Evolutionary conservation across 768 basidiomycete species (phyloP), one percentile per base, ranked within the genome.

Genomic region (Gyrodon lividus): DNA sequence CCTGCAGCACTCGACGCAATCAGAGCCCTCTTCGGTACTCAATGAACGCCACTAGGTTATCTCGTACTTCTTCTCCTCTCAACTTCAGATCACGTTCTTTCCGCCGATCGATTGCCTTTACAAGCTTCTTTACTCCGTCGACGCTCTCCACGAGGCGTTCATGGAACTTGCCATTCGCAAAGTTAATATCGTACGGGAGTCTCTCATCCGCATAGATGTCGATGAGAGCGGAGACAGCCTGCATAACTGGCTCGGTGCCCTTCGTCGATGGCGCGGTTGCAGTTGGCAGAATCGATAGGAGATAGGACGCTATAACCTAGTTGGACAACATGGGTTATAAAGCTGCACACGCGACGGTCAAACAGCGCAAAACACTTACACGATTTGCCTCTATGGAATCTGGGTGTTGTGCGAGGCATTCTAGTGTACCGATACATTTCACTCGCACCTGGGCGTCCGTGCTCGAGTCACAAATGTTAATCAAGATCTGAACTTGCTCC

Each of bases 191-290:
- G 63, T 89, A 93, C 0, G 86, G 78, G 48, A 82, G 67, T 7
- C 70, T 77, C 69, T 98, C 94, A 70, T 98, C 94, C 4, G 93
- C 91, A 67, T 89, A 98, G 46, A 96, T 91, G 65, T 97, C 94
- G 51, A 97, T 89, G 40, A 97, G 73, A 22, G 89, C 89, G 13
- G 93, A 92, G 8, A 80, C 74, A 1, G 83, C 82, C 60, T 94
- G 90, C 22, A 97, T 77, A 46, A 88, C 74, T 0, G 87, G 78
- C 64, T 94, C 91, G 0, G 81, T 79, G 48, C 76, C 78, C 47
- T 72, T 70, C 19, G 74, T 63, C 5, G 80, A 73, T 1, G 74
- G 64, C 0, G 65, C 60, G 10, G 56, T 54, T 5, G 68, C 59
- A 4, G 73, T 72, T 6, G 84, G 81, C 13, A 89, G 72, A 17